Conservation (phyloP, 2,329 filamentous ascomycete genomes). For the Diaporthe humulicola region DNA sequence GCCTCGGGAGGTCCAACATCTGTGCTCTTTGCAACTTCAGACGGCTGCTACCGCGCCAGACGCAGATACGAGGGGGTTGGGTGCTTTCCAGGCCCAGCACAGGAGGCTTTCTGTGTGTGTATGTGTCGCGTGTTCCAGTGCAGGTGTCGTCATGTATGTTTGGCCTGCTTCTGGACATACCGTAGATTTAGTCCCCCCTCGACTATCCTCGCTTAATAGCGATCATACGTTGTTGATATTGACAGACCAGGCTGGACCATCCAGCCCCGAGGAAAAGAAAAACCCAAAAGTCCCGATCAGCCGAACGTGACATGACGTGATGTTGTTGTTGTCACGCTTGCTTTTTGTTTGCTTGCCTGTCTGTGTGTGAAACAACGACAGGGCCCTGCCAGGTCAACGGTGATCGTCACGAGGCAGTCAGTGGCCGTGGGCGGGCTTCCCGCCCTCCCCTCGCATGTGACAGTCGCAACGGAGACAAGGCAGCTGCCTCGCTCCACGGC, state of each 20-base stretch:
- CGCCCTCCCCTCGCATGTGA: background rate
- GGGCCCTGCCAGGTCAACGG: background rate
- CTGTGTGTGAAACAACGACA: conserved; percentile 16
- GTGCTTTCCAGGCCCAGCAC: background rate
- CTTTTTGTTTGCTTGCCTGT: conserved; percentile 24
- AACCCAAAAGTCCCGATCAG: background rate
- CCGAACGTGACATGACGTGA: conserved; percentile 5
- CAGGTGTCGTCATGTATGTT: background rate
- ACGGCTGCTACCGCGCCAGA: conserved; percentile 23
- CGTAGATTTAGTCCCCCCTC: background rate
- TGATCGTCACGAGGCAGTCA: background rate
- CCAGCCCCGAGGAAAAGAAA: background rate
- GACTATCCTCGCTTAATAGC: background rate
- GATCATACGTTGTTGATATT: background rate
- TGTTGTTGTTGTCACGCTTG: background rate
- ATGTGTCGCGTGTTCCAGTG: conserved; percentile 11
- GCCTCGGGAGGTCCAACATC: background rate
- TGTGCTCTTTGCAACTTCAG: background rate
- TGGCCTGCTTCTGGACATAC: background rate
- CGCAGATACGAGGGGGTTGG: conserved; percentile 31
- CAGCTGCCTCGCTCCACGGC: background rate
- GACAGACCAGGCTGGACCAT: background rate
- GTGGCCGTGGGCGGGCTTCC: background rate
- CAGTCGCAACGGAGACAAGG: background rate
- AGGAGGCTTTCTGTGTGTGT: background rate